Percentiles rank a stretch among this genome's conserved stretches.
These are phyloP conservation scores for Cryphonectria naterciae DNA, from an alignment of 2,329 filamentous ascomycete species.

Conservation along the genomic window DNA sequence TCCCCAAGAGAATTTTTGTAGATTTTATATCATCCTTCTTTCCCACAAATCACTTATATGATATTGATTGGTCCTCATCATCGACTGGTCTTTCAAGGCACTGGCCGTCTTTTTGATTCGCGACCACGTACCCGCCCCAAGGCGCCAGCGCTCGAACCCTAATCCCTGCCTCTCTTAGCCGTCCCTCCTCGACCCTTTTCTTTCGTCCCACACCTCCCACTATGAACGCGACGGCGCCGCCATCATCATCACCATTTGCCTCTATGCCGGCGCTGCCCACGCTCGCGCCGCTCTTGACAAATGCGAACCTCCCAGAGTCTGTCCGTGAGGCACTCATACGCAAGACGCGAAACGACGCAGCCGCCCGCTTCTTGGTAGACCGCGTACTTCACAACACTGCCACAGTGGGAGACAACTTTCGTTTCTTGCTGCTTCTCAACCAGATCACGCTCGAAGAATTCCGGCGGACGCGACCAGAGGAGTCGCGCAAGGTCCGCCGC, in stretches of 20 bases:
- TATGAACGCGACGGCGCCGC: slow-evolving; percentile 17
- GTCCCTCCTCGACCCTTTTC: not conserved
- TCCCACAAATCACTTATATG: not conserved
- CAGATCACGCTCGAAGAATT: slow-evolving; percentile 15
- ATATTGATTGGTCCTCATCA: not conserved
- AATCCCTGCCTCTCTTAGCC: slow-evolving; percentile 4
- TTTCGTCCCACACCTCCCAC: not conserved
- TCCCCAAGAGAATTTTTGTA: not conserved
- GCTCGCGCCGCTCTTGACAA: slow-evolving; percentile 8
- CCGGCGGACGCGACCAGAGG: slow-evolving; percentile 2
- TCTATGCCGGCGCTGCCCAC: not conserved
- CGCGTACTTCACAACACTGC: not conserved
- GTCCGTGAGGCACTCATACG: not conserved
- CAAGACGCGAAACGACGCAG: slow-evolving; percentile 9
- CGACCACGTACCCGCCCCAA: not conserved
- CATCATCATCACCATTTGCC: not conserved
- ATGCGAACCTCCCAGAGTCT: not conserved
- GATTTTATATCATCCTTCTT: not conserved
- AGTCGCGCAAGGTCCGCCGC: slow-evolving; percentile 6
- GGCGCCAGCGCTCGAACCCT: slow-evolving; percentile 3
- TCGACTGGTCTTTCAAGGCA: not conserved
- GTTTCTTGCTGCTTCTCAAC: slow-evolving; percentile 11
- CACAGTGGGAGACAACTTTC: not conserved
- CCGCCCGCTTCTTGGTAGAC: not conserved
- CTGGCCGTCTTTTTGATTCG: not conserved